A percentile compares a stretch with the other conserved stretches of the same genome.
phyloP scores from a whole-genome alignment of 805 yeast species.

The Candida argentea region DNA sequence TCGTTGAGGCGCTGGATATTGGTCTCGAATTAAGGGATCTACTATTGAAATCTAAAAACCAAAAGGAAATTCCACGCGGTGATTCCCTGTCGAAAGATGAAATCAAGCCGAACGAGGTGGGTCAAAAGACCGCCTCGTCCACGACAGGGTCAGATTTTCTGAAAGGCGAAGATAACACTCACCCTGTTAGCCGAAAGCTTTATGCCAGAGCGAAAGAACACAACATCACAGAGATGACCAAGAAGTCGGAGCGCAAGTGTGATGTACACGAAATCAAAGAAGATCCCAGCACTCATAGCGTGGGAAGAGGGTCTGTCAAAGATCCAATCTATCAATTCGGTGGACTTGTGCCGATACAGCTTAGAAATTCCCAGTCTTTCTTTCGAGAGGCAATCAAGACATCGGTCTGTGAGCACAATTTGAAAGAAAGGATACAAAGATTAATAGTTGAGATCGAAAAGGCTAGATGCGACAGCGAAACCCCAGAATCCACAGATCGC shows the following conservation, averaged over 20 bases:
- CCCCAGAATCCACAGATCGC: too few relatives aligned
- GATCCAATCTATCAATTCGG: constrained; percentile 17
- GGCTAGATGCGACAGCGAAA: too few relatives aligned
- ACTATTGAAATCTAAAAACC: constrained; percentile 2
- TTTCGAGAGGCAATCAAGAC: constrained; percentile 10
- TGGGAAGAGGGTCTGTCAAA: background rate
- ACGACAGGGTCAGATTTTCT: too few relatives aligned
- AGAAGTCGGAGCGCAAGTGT: constrained; percentile 1
- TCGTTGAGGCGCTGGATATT: too few relatives aligned
- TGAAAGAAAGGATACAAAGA: constrained; percentile 11
- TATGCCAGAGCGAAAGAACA: constrained; percentile 2
- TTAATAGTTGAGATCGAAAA: constrained; percentile 11
- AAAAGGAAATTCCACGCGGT: too few relatives aligned
- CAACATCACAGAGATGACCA: constrained; percentile 1
- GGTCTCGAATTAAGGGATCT: background rate
- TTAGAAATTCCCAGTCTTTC: constrained; percentile 10
- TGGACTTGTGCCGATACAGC: constrained; percentile 13
- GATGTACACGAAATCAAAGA: background rate
- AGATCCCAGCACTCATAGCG: background rate
- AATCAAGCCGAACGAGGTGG: constrained; percentile 2
- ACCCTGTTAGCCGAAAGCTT: too few relatives aligned
- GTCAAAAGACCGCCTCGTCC: too few relatives aligned
- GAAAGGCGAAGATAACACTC: too few relatives aligned
- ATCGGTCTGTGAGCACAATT: constrained; percentile 12
- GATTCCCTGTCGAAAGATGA: constrained; percentile 1